Evolutionary conservation across 1,139 yeast genomes (phyloP), one percentile per base, ranked within the genome.

Genomic region (Pichia sp.): DNA sequence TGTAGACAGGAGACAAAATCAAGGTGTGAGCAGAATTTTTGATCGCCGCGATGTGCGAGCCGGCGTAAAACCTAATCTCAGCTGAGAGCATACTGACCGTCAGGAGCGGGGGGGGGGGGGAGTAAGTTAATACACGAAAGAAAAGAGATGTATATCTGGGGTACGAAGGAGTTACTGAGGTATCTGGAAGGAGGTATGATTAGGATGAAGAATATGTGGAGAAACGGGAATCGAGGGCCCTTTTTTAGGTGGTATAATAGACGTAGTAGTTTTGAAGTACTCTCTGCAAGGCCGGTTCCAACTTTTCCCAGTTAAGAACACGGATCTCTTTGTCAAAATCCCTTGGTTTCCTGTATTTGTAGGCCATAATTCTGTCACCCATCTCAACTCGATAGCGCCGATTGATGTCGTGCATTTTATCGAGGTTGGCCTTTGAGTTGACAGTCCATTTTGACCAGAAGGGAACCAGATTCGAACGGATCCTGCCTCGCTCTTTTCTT

Each of bases 301-400:
- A 70, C 58, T 76, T 80, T 50, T 76, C 80, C 87, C 87, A 82
- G 54, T 76, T 72, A 56, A 82, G 67, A 43, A 82, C 81, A 49
- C 87, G 68, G 30, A 82, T 85, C 59, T 81, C 86, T 65, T 82
- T 82, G 62, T 82, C 86, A 63, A 82, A 82, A 1, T 86, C 86
- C 60, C 87, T 71, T 36, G 87, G 87, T 60, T 79, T 80, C 60
- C 87, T 73, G 22, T 73, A 70, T 56, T 78, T 82, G 63, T 82
- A 82, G n/a, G 78, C 76, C 85, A 82, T 82, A 37, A 82, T 82
- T 62, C 86, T 71, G 58, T 80, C 83, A 31, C 72, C 72, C 25
- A 41, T 7, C n/a, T 41, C 28, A 4, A 21, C 6, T 10, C 13
- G 23, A 23, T 7, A 41, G 5, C 26, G 13, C 42, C 22, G 10